Conservation (phyloP, 2,329 filamentous ascomycete genomes). For the Metarhizium robertsii region DNA sequence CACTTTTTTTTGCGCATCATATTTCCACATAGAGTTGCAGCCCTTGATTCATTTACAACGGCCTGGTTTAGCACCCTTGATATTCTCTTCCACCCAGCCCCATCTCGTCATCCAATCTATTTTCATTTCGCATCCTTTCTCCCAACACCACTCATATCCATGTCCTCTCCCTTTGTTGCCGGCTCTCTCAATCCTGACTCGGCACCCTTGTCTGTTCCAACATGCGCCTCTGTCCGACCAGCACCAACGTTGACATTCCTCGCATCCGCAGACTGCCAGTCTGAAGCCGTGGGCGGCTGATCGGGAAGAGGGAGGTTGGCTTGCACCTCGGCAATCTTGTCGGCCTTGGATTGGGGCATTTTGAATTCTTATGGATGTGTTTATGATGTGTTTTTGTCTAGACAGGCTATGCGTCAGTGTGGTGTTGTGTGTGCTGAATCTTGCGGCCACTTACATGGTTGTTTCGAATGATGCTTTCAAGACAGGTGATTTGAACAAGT, state of each 20-base stretch:
- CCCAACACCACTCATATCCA: conserved; percentile 51
- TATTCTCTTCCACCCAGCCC: no score
- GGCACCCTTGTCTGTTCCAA: conserved; percentile 40
- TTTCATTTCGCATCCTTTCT: conserved; percentile 22
- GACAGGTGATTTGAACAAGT: background rate
- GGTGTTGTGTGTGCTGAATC: background rate
- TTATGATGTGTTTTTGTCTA: background rate
- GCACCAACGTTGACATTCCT: conserved; percentile 58
- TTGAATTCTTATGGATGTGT: background rate
- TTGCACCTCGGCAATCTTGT: conserved; percentile 58
- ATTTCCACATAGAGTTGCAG: no score
- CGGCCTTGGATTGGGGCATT: conserved; percentile 44
- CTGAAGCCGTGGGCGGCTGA: conserved; percentile 63
- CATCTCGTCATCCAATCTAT: background rate
- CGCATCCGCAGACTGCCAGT: conserved; percentile 66
- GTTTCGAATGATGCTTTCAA: background rate
- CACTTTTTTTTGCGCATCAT: no score
- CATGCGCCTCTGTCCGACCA: conserved; percentile 25
- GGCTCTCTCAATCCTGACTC: conserved; percentile 47
- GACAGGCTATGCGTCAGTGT: background rate
- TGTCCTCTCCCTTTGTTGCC: conserved; percentile 44
- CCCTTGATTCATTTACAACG: no score
- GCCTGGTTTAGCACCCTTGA: no score
- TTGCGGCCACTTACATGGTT: background rate
- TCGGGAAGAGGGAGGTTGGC: conserved; percentile 73